These are phyloP conservation scores for Pistacia integerrima DNA, from an alignment of 345 rosid species.

Conservation along the genomic window DNA sequence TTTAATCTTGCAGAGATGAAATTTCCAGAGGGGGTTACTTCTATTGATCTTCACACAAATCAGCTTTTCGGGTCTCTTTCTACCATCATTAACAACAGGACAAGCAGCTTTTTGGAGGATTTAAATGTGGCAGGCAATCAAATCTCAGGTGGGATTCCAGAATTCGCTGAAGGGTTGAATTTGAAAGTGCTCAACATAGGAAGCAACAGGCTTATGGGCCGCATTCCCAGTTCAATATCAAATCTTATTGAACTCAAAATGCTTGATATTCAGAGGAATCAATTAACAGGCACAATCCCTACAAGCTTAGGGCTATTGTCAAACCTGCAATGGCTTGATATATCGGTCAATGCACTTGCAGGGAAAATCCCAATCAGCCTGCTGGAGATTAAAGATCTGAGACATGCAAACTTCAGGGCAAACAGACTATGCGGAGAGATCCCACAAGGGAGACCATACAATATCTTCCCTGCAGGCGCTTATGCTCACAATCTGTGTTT, in stretches of 20 bases:
- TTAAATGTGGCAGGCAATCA: constrained; percentile 66
- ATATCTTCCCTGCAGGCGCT: constrained; percentile 72
- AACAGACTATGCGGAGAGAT: constrained; percentile 89
- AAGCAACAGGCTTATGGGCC: constrained; percentile 75
- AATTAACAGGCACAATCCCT: constrained; percentile 69
- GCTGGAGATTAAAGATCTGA: constrained; percentile 47
- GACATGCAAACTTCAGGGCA: constrained; percentile 82
- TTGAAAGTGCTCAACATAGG: constrained; percentile 71
- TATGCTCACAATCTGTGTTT: constrained; percentile 90
- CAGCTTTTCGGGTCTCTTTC: constrained; percentile 69
- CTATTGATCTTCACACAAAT: constrained; percentile 69
- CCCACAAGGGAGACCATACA: constrained; percentile 89
- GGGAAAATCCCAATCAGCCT: constrained; percentile 78
- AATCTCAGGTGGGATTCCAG: constrained; percentile 70
- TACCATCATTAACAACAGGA: constrained; percentile 62
- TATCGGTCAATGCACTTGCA: constrained; percentile 64
- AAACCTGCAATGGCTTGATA: constrained; percentile 77
- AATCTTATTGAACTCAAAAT: constrained; percentile 64
- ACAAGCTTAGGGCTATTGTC: constrained; percentile 51
- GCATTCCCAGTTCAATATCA: constrained; percentile 74
- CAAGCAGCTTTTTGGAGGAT: constrained; percentile 71
- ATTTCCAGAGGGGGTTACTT: constrained; percentile 61
- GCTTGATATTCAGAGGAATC: constrained; percentile 78
- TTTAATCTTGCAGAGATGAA: constrained; percentile 58
- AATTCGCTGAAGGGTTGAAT: constrained; percentile 58